Base-by-base conservation (phyloP, 192 early-diverging fungal species). In the Tieghemiomyces parasiticus region DNA sequence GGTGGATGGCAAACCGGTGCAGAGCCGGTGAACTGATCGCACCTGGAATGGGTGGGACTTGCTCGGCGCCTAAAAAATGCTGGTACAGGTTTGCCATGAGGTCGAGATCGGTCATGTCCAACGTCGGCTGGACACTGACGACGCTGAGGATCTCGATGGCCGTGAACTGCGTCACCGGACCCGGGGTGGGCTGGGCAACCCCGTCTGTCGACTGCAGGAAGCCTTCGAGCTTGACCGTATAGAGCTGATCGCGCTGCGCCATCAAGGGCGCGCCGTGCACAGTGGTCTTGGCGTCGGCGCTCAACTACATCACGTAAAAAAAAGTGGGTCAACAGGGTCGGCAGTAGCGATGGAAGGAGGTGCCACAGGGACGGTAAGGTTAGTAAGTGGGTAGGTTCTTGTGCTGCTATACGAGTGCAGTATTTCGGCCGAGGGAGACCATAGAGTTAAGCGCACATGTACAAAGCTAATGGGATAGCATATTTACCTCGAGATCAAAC, bases 181-280 rank as follows among this genome's bases (percentile, higher is more conserved):
- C 14, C 2, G 2, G 16, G 14, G 30, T 25, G 30, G 26, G 24
- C 50, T 25, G 26, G 24, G 50, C 16, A 52, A 52, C 26, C 2
- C n/a, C 10, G 26, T 1, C 26, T 4, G 33, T 35, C 10, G 32
- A 25, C 30, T 38, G 32, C 9, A 58, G n/a, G 3, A 58, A n/a
- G 22, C 55, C 55, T 25, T 58, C 55, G 1, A 58, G n/a, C 35
- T 58, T 58, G 35, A 58, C 4, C 20, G 35, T 31, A 35, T 35
- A 58, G 13, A 58, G 4, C 12, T 58, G n/a, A 34, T 38, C 55
- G 4, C 22, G 34, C n/a, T 35, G 16, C 16, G 55, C 33, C 20
- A 26, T 16, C 6, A 58, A 20, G 32, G 55, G 55, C 4, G 55
- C 20, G 20, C 35, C 35, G n/a, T 30, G 24, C 12, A 30, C 34